Base-by-base conservation (phyloP, 2,329 filamentous ascomycete genomes). In the Waltergamsia citrina region DNA sequence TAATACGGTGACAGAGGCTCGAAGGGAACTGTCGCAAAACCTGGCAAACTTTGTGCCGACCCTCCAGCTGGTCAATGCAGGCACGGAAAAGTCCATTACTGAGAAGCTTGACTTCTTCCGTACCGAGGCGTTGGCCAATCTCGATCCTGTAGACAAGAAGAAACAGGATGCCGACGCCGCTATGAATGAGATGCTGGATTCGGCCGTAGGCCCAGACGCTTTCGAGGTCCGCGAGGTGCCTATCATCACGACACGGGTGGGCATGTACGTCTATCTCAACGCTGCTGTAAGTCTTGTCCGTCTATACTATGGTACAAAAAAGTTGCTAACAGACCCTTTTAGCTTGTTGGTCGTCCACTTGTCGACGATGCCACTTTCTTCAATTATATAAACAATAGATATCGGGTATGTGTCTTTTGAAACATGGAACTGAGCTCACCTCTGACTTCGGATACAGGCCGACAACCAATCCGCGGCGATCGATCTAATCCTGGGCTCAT, bases 401-500 rank as follows among this genome's bases (percentile, higher is more conserved):
- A 94, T 50, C 81, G 83, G 57, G 81, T 84, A 61, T 43, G 61
- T 22, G 5, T 26, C 6, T 17, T 8, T n/a, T 14, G 21, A 25
- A 37, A 8, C 18, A 22, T 32, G 39, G 14, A n/a, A 19, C 7
- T 12, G n/a, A 17, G 9, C 10, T 25, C 17, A 30, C 3, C n/a
- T n/a, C 35, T 46, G 35, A 46, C 34, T 19, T 2, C 24, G 7
- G 7, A 21, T 14, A 5, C 35, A 87, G 72, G 82, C 81, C 25
- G 83, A 94, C 47, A 70, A 83, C 27, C 82, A 90, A 54, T 71
- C 74, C 10, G 78, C 86, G 29, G 77, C 84, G 1, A 76, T 86
- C 35, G 87, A 95, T 47, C 67, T 96, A 3, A 82, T 96, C 27
- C 72, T 90, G 8, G 85, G 87, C 2, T 80, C 87, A 0, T 96